These are phyloP conservation scores for Neofusicoccum sp. DNA, from an alignment of 2,329 filamentous ascomycete species.

Conservation along the genomic window DNA sequence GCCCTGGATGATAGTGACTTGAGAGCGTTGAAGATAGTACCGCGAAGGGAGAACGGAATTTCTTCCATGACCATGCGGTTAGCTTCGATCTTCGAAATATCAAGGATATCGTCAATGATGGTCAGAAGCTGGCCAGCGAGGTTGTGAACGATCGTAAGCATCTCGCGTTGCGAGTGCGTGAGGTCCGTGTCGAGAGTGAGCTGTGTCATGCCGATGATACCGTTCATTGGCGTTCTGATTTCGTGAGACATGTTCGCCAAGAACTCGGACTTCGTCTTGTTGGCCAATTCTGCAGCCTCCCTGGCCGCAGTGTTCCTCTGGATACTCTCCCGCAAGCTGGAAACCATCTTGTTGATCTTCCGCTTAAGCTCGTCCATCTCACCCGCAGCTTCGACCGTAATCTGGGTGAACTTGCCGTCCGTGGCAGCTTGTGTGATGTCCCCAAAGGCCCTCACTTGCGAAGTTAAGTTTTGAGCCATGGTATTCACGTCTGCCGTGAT, in stretches of 20 bases:
- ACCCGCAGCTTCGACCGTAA: constrained; percentile 94
- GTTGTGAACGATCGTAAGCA: constrained; percentile 98
- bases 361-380: constrained; percentile 99
- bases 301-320: constrained; percentile 94
- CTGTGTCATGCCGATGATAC: constrained; percentile 97
- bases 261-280: constrained; percentile 98
- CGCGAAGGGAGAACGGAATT: constrained; percentile 91
- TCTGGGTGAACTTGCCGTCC: constrained; percentile 94
- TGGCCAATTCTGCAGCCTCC: constrained; percentile 93
- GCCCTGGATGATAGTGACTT: constrained; percentile 97
- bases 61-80: constrained; percentile 98
- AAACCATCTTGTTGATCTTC: constrained; percentile 99
- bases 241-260: constrained; percentile 99
- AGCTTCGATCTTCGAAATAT: constrained; percentile 81
- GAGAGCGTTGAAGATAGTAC: constrained; percentile 94
- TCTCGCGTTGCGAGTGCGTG: constrained; percentile 93
- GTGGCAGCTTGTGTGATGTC: constrained; percentile 98
- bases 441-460: constrained; percentile 95
- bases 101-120: constrained; percentile 83
- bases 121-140: constrained; percentile 93
- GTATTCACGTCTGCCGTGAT: constrained; percentile 97
- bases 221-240: constrained; percentile 96
- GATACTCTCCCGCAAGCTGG: constrained; percentile 91
- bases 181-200: constrained; percentile 91
- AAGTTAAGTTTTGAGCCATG: constrained; percentile 82